Evolutionary conservation across 2,329 filamentous ascomycete genomes (phyloP), one percentile per base, ranked within the genome.

Genomic region (Xylariaceae sp.): DNA sequence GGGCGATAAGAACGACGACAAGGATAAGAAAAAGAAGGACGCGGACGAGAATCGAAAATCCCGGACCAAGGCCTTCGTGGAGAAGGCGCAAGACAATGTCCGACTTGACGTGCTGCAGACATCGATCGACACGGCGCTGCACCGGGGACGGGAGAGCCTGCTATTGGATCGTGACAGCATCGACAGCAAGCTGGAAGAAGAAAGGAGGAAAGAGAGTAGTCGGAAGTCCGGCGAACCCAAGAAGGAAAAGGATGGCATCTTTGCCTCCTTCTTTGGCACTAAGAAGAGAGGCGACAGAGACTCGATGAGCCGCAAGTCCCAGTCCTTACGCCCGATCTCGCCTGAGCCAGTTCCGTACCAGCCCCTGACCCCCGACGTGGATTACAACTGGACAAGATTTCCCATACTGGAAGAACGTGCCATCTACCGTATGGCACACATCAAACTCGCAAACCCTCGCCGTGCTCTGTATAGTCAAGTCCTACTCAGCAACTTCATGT

Each of bases 401-500:
- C 88, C 88, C 10, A 90, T 98, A 34, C 68, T 95, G 35, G 90
- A 96, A 59, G 92, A 98, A 64, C 76, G 92, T 38, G 92, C 92
- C 14, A 98, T 98, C 39, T 98, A 98, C 61, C 79, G 92, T 40
- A 94, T 98, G 86, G 92, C 92, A 13, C 92, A 98, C 57, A 93
- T 96, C 63, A 98, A 98, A 61, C 76, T 98, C 40, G 92, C 92
- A n/a, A 96, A 98, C 55, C 92, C 92, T 23, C 80, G 90, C 28
- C 81, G 92, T 36, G 84, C 90, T 25, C 65, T 98, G 32, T 83
- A 94, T 54, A 95, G 90, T 39, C 92, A 98, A 59, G 92, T 98
- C 15, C 69, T 98, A 38, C 74, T 98, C 46, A 95, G 89, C 62
- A 98, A 98, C 59, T 98, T 98, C 61, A 98, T 98, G 92, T 98